Evolutionary conservation across 2,329 filamentous ascomycete genomes (phyloP), one percentile per base, ranked within the genome.

Genomic region (Aspergillus texensis): DNA sequence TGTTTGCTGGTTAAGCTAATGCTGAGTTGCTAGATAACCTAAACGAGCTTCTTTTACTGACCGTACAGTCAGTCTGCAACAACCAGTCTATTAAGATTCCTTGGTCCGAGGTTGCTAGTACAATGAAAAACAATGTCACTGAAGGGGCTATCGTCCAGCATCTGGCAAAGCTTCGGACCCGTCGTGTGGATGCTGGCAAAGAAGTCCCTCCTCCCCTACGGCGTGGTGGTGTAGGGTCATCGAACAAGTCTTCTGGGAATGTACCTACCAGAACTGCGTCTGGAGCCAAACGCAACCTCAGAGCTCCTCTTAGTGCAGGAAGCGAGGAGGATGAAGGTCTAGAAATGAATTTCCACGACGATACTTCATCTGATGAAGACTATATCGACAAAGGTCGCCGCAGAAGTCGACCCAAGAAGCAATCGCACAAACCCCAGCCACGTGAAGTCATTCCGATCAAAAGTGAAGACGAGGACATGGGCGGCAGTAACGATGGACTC

Each of bases 111-210:
- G 74, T 82, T 26, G 80, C 80, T 6, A 56, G 66, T 26, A 65
- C 71, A 1, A 80, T 83, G 77, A 77, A 77, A 6, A 60, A 72
- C 1, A 74, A 73, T n/a, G 79, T 79, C 60, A 77, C 75, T 0
- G 79, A 79, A 55, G 80, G 81, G 2, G 78, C 81, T 1, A 81
- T 83, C 26, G 70, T 79, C 1, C 82, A 84, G 65, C 82, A 83
- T 58, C 70, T 83, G 16, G 73, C 80, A 0, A 83, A 84, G 62
- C 66, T 83, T 3, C 80, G 81, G 10, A 56, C 45, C 21, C 74
- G 76, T 34, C 74, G 81, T 63, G 63, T 73, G 10, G 63, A 68
- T 3, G 69, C 71, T 4, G 72, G 73, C 0, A 74, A 78, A 32
- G 65, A 65, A 1, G 77, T 81, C 3, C 81, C 81, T 5, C 79